Evolutionary conservation across 306 rosid species (phyloP).

Genomic region (Trifolium pratense): DNA sequence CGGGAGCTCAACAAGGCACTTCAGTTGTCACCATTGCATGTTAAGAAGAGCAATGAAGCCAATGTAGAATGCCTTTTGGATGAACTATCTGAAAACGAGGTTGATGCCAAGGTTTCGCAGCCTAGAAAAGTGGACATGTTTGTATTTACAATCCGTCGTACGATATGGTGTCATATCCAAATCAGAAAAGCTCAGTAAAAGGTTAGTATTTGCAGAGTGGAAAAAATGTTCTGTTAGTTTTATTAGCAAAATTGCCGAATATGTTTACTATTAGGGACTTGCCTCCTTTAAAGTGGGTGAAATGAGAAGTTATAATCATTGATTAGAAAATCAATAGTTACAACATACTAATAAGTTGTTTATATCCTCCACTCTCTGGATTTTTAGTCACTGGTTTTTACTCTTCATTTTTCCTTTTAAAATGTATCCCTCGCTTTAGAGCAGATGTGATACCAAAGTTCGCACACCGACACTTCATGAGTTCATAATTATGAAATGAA

Average conservation of each 20-base stretch:
- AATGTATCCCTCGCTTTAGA: neutral
- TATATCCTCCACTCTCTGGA: neutral
- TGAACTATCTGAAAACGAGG: conserved; percentile 11
- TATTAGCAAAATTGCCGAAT: conserved; percentile 1
- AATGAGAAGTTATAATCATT: neutral
- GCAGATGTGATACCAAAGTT: neutral
- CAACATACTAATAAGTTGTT: neutral
- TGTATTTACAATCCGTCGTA: neutral
- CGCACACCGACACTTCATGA: neutral
- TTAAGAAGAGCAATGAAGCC: conserved; percentile 52
- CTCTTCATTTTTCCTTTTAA: neutral
- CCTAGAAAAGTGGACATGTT: conserved; percentile 4
- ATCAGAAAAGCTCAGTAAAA: conserved; percentile 14
- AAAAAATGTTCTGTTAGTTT: conserved; percentile 21
- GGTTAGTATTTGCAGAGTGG: conserved; percentile 35
- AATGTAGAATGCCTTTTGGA: conserved; percentile 31
- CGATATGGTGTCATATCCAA: conserved; percentile 24
- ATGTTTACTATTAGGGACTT: neutral
- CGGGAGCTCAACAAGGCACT: conserved; percentile 55
- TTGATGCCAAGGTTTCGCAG: conserved; percentile 22
- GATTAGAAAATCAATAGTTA: neutral
- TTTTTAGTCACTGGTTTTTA: neutral
- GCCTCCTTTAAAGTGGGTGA: neutral
- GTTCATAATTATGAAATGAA: neutral
- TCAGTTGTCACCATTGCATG: conserved; percentile 61